Evolutionary conservation across 2,329 filamentous ascomycete genomes (phyloP).

Genomic region (Colletotrichum sp.): DNA sequence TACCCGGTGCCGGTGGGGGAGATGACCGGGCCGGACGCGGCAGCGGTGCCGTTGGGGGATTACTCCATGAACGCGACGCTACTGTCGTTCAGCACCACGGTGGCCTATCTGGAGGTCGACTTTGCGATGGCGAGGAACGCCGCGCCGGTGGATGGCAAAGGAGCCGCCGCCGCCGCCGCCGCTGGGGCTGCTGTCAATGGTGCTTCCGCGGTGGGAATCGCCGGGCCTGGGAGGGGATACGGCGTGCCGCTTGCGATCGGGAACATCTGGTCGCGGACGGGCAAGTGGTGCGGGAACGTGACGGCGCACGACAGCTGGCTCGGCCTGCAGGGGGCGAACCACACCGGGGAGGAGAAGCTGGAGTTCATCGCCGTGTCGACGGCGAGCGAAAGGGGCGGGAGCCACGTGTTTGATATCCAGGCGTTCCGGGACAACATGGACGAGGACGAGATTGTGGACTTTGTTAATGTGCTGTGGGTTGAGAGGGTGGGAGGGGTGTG

Average conservation of each 20-base stretch:
- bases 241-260: constrained; percentile 43
- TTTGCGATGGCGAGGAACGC: constrained; percentile 29
- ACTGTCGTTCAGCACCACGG: constrained; percentile 43
- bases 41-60: background rate
- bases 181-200: background rate
- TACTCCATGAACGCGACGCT: constrained; percentile 22
- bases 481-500: constrained; percentile 48
- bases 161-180: constrained; percentile 6
- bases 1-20: constrained; percentile 41
- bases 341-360: constrained; percentile 43
- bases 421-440: constrained; percentile 46
- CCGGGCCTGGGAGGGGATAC: background rate
- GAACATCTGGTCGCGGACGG: constrained; percentile 41
- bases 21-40: background rate
- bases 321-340: constrained; percentile 50
- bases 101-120: constrained; percentile 45
- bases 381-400: constrained; percentile 39
- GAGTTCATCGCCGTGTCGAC: constrained; percentile 49
- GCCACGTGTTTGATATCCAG: constrained; percentile 32
- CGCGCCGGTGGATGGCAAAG: constrained; percentile 36
- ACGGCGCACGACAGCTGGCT: constrained; percentile 51
- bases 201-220: background rate
- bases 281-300: constrained; percentile 45
- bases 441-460: constrained; percentile 45
- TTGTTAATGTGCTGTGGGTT: constrained; percentile 52